A percentile compares a stretch with the other conserved stretches of the same genome.
phyloP scores from a whole-genome alignment of 371 early-diverging fungal genomes.

The Encephalitozoon romaleae region DNA sequence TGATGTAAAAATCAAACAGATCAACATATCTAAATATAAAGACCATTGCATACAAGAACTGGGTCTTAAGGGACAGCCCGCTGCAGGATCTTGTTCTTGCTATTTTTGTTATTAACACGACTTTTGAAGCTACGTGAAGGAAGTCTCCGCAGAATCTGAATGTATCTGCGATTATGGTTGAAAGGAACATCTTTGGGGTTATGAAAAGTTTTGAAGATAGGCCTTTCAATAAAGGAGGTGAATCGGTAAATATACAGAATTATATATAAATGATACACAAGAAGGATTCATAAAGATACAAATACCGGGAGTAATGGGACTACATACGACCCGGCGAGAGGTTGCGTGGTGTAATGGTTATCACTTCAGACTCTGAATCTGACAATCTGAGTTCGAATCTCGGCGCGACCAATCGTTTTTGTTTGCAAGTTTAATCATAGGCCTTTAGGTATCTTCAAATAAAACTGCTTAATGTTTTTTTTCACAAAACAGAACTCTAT shows the following conservation, averaged over 20 bases:
- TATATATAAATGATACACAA: too few relatives aligned
- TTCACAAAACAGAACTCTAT: neutral
- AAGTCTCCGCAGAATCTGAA: conserved; percentile 44
- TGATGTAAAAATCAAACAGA: conserved; percentile 64
- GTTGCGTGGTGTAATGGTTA: conserved; percentile 51
- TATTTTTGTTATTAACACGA: conserved; percentile 55
- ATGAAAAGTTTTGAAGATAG: conserved; percentile 12
- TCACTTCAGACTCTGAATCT: conserved; percentile 51
- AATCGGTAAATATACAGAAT: too few relatives aligned
- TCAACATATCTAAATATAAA: conserved; percentile 90
- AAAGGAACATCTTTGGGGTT: neutral
- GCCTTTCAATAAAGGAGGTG: neutral
- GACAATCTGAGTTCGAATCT: conserved; percentile 51
- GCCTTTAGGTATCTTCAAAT: neutral
- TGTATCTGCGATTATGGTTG: neutral
- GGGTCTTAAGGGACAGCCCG: conserved; percentile 93
- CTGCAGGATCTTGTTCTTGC: conserved; percentile 52
- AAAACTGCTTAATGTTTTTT: neutral
- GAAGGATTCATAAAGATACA: too few relatives aligned
- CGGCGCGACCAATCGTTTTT: conserved; percentile 37
- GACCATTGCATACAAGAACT: conserved; percentile 79
- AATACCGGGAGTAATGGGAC: too few relatives aligned
- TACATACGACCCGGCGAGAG: neutral
- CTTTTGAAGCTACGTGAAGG: conserved; percentile 48
- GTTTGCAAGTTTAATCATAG: neutral